Percentiles rank a stretch among this genome's conserved stretches.
These are phyloP conservation scores for Teunomyces kruisii DNA, from an alignment of 805 yeast genomes.

Conservation along the genomic window DNA sequence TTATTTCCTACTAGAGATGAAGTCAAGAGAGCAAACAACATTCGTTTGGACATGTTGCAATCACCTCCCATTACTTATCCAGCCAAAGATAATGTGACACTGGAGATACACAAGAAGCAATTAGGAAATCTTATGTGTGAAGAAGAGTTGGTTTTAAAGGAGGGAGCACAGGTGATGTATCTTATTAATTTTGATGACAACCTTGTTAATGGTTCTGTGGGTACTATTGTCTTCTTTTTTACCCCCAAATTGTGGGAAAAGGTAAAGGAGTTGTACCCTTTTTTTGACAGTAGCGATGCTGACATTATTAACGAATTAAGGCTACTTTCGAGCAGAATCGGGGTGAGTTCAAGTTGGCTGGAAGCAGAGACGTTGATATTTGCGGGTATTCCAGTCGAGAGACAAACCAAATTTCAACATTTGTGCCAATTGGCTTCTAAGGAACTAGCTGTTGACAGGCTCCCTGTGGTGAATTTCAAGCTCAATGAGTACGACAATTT, in stretches of 20 bases:
- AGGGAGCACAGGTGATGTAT: constrained; percentile 93
- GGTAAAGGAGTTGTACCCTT: constrained; percentile 25
- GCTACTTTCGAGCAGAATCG: constrained; percentile 23
- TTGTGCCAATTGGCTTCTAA: constrained; percentile 22
- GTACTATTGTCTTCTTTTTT: constrained; percentile 63
- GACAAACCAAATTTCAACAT: constrained; percentile 20
- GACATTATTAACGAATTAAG: constrained; percentile 24
- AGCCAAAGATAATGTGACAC: constrained; percentile 34
- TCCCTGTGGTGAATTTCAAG: constrained; percentile 51
- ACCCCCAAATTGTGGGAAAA: constrained; percentile 19
- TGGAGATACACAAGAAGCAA: constrained; percentile 22
- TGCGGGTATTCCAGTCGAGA: constrained; percentile 23
- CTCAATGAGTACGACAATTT: constrained; percentile 28
- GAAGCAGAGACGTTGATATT: constrained; percentile 15
- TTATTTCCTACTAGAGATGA: constrained; percentile 83
- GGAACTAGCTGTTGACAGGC: constrained; percentile 18
- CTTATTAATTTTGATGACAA: constrained; percentile 71
- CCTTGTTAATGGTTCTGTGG: constrained; percentile 90
- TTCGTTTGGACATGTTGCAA: constrained; percentile 38
- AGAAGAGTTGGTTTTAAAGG: constrained; percentile 59
- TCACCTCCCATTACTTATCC: constrained; percentile 47
- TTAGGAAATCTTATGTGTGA: constrained; percentile 75
- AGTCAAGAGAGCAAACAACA: constrained; percentile 72
- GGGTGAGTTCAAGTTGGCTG: constrained; percentile 17
- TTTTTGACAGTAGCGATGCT: constrained; percentile 14